Evolutionary conservation across 805 yeast species (phyloP).

Genomic region (Candida parachauliodes): DNA sequence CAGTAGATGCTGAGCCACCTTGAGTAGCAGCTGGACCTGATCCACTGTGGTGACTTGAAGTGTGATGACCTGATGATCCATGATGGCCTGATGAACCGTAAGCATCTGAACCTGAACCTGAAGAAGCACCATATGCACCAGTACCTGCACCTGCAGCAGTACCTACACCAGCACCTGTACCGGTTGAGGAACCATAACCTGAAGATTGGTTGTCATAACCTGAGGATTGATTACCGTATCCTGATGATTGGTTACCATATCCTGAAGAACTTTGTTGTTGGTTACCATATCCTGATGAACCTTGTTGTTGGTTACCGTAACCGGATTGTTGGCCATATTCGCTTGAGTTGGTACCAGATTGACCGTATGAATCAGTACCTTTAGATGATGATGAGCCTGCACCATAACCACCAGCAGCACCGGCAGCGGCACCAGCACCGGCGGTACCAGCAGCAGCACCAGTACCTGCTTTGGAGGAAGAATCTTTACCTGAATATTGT

Average conservation of each 20-base stretch:
- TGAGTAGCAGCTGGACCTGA: too few species aligned
- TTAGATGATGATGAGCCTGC: constrained; percentile 11
- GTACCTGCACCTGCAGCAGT: constrained; percentile 13
- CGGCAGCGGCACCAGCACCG: constrained; percentile 11
- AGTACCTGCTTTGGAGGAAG: constrained; percentile 25
- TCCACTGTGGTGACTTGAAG: constrained; percentile 7
- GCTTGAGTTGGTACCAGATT: constrained; percentile 13
- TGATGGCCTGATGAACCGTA: constrained; percentile 15
- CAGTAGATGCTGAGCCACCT: too few species aligned
- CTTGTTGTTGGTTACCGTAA: constrained; percentile 5
- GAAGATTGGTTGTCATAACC: constrained; percentile 3
- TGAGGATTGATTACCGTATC: constrained; percentile 7
- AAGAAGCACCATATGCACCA: constrained; percentile 6
- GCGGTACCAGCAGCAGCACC: constrained; percentile 17
- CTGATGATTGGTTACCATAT: constrained; percentile 6
- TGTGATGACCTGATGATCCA: constrained; percentile 10
- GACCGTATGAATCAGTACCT: constrained; percentile 12
- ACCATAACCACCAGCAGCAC: constrained; percentile 12
- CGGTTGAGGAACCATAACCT: constrained; percentile 10
- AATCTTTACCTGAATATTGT: constrained; percentile 28
- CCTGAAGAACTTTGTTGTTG: constrained; percentile 7
- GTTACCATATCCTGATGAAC: constrained; percentile 4
- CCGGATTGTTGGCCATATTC: constrained; percentile 15
- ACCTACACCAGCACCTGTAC: constrained; percentile 14
- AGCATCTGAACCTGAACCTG: constrained; percentile 13